phyloP scores from a whole-genome alignment of 768 basidiomycete genomes.

The Exidia glandulosa region DNA sequence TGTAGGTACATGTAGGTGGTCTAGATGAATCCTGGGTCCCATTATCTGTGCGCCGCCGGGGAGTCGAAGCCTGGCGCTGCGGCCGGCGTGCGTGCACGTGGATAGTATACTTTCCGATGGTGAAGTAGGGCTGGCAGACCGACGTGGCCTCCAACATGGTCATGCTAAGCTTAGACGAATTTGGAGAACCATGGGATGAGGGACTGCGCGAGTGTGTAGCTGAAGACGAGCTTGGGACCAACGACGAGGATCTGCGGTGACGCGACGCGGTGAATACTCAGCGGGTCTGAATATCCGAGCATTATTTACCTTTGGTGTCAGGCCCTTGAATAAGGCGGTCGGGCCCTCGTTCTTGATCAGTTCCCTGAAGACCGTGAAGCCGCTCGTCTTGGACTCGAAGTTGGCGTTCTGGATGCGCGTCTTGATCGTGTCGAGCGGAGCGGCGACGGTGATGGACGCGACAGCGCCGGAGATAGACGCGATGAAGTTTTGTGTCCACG shows the following conservation, averaged over 20 bases:
- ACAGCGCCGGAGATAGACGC: constrained; percentile 91
- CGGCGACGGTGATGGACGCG: constrained; percentile 90
- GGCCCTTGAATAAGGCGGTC: constrained; percentile 86
- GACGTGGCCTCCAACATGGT: no score
- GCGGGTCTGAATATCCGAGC: not conserved
- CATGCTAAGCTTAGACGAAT: constrained; percentile 42
- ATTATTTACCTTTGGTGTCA: constrained; percentile 78
- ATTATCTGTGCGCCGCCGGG: not conserved
- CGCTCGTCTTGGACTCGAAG: constrained; percentile 77
- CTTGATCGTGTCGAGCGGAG: constrained; percentile 93
- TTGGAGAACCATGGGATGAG: constrained; percentile 87
- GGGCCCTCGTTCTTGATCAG: constrained; percentile 79
- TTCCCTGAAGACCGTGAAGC: constrained; percentile 72
- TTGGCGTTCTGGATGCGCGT: constrained; percentile 98
- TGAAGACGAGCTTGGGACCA: constrained; percentile 96
- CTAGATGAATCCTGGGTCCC: no score
- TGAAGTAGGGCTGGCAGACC: no score
- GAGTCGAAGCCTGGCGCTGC: not conserved
- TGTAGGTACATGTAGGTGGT: no score
- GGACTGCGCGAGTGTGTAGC: constrained; percentile 92
- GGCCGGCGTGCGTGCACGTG: not conserved
- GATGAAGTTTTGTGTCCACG: constrained; percentile 95
- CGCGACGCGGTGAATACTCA: not conserved
- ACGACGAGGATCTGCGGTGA: constrained; percentile 77
- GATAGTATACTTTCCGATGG: not conserved